Percentiles rank a stretch among this genome's conserved stretches.
Conservation (phyloP, 352 stramenopile species). For the Phytopythium aichiense region DNA sequence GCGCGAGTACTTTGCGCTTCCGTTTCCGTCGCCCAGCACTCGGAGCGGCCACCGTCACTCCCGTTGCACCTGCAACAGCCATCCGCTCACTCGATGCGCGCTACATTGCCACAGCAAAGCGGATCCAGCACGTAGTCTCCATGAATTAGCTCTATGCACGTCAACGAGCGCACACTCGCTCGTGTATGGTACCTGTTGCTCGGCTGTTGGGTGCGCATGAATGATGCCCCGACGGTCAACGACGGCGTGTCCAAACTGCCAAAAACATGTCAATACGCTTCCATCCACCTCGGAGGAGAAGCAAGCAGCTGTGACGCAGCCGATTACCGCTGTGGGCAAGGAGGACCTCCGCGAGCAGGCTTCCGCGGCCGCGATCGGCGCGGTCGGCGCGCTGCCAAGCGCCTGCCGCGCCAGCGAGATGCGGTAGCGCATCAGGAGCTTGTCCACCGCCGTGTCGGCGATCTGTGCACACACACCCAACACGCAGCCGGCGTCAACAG, state of each 20-base stretch:
- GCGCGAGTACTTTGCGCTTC: constrained; percentile 48
- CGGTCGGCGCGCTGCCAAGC: constrained; percentile 20
- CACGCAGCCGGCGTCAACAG: background rate
- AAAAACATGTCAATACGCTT: background rate
- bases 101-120: constrained; percentile 8
- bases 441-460: constrained; percentile 54
- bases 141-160: background rate
- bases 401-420: constrained; percentile 37
- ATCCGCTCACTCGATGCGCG: constrained; percentile 12
- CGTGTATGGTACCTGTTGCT: constrained; percentile 22
- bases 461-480: constrained; percentile 13
- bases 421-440: constrained; percentile 57
- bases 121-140: background rate
- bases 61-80: background rate
- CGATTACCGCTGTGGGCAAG: constrained; percentile 31
- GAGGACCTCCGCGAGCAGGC: constrained; percentile 33
- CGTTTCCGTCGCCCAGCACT: constrained; percentile 35
- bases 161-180: background rate
- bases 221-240: constrained; percentile 39
- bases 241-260: constrained; percentile 32
- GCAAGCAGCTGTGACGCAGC: background rate
- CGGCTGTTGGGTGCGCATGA: constrained; percentile 22
- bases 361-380: constrained; percentile 29
- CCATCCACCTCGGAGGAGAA: background rate
- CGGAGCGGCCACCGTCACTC: background rate